Evolutionary conservation across 2,329 filamentous ascomycete species (phyloP).

Genomic region (Fusarium subglutinans): DNA sequence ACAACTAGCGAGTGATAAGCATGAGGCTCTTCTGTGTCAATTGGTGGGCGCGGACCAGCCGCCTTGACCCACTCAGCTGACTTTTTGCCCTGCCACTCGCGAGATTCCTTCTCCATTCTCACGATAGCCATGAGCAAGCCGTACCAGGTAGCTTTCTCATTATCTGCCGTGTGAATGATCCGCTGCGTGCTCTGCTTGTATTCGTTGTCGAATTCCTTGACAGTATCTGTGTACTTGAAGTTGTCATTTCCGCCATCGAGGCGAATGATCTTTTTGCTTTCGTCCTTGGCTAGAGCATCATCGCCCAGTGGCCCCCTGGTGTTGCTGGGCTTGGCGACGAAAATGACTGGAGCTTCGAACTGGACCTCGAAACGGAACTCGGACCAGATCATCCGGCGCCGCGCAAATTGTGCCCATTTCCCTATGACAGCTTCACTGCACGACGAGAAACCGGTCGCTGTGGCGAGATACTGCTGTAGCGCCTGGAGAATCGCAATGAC

Average conservation of each 20-base stretch:
- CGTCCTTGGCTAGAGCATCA: slow-evolving; percentile 14
- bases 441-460: slow-evolving; percentile 52
- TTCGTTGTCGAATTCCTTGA: slow-evolving; percentile 28
- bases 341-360: slow-evolving; percentile 55
- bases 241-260: slow-evolving; percentile 17
- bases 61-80: slow-evolving; percentile 19
- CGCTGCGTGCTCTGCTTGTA: slow-evolving; percentile 29
- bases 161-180: slow-evolving; percentile 33
- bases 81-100: slow-evolving; percentile 32
- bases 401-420: slow-evolving; percentile 48
- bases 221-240: slow-evolving; percentile 29
- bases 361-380: slow-evolving; percentile 56
- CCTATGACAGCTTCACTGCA: slow-evolving; percentile 53
- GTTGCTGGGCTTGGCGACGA: slow-evolving; percentile 51
- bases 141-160: slow-evolving; percentile 37
- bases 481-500: slow-evolving; percentile 52
- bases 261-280: slow-evolving; percentile 31
- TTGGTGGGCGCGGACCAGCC: slow-evolving; percentile 13
- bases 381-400: slow-evolving; percentile 45
- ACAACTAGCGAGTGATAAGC: slow-evolving; percentile 28
- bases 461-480: slow-evolving; percentile 54
- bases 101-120: slow-evolving; percentile 37
- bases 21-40: not conserved
- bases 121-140: slow-evolving; percentile 31
- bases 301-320: slow-evolving; percentile 40